phyloP scores from a whole-genome alignment of 2,329 filamentous ascomycete species.

The Fusarium coicis region DNA sequence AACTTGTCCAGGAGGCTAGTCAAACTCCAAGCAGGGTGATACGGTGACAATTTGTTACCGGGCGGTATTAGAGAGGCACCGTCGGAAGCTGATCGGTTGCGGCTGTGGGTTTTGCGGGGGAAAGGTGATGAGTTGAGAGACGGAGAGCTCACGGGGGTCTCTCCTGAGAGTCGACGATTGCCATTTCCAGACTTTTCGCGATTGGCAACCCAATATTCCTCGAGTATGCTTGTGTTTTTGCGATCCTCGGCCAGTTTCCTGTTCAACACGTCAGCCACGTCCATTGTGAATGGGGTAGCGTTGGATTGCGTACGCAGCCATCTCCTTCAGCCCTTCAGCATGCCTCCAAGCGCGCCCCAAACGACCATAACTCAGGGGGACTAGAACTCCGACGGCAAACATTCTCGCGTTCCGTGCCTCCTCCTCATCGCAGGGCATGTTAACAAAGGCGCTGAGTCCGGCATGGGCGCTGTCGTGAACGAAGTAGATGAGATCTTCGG shows the following conservation, averaged over 20 bases:
- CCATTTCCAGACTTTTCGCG: constrained; percentile 52
- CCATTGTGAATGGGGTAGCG: neutral
- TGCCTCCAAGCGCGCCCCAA: constrained; percentile 91
- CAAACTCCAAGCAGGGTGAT: constrained; percentile 89
- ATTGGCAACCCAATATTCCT: constrained; percentile 80
- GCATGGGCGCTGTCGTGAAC: constrained; percentile 83
- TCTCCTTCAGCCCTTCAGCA: constrained; percentile 76
- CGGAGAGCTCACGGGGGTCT: constrained; percentile 65
- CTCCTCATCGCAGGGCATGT: constrained; percentile 79
- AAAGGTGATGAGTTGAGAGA: constrained; percentile 48
- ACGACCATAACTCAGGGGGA: constrained; percentile 85
- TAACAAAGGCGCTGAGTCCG: constrained; percentile 91
- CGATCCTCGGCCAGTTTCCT: constrained; percentile 73
- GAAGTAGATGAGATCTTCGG: constrained; percentile 93
- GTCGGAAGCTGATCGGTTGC: constrained; percentile 71
- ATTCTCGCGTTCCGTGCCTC: constrained; percentile 88
- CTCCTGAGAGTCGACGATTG: constrained; percentile 50
- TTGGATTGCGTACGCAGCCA: constrained; percentile 70
- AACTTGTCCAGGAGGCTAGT: constrained; percentile 82
- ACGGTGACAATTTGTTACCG: constrained; percentile 75
- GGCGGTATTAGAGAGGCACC: constrained; percentile 67
- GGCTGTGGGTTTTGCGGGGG: constrained; percentile 58
- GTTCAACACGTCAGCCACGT: constrained; percentile 36
- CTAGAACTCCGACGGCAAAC: constrained; percentile 89
- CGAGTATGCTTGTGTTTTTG: constrained; percentile 71